These are phyloP conservation scores for Sclerotinia subarctica DNA, from an alignment of 2,329 filamentous ascomycete species.

Conservation along the genomic window DNA sequence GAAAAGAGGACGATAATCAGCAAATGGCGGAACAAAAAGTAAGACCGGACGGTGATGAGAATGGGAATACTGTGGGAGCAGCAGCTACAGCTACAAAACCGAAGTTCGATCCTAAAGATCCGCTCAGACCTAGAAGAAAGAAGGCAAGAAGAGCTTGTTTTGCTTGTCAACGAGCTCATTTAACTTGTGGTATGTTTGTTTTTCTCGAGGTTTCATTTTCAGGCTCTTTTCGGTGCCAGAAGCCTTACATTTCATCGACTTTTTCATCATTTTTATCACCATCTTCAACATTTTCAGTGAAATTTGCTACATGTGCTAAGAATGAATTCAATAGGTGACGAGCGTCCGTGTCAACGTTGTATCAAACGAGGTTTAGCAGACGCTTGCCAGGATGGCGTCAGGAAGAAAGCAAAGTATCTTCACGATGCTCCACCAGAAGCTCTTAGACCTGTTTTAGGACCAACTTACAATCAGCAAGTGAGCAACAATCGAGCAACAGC, in stretches of 20 bases:
- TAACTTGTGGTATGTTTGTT: slow-evolving; percentile 86
- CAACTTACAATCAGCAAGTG: slow-evolving; percentile 61
- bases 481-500: slow-evolving; percentile 38
- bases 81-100: slow-evolving; percentile 51
- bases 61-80: slow-evolving; percentile 39
- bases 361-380: slow-evolving; percentile 91
- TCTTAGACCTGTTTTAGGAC: slow-evolving; percentile 77
- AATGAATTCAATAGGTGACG: slow-evolving; percentile 65
- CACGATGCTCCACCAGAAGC: slow-evolving; percentile 92
- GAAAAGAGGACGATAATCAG: slow-evolving; percentile 37
- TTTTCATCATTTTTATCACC: slow-evolving; percentile 20
- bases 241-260: slow-evolving; percentile 12
- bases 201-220: slow-evolving; percentile 22
- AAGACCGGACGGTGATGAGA: slow-evolving; percentile 35
- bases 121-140: slow-evolving; percentile 82
- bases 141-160: slow-evolving; percentile 94
- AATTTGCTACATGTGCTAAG: slow-evolving; percentile 15
- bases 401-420: slow-evolving; percentile 98
- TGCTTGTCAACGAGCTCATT: slow-evolving; percentile 93
- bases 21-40: slow-evolving; percentile 39
- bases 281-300: background rate
- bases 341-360: slow-evolving; percentile 88
- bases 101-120: slow-evolving; percentile 81
- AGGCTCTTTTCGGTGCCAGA: background rate
- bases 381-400: slow-evolving; percentile 89